These are phyloP conservation scores for Liquidambar formosana DNA, from an alignment of 164 flowering plant genomes.

Conservation along the genomic window DNA sequence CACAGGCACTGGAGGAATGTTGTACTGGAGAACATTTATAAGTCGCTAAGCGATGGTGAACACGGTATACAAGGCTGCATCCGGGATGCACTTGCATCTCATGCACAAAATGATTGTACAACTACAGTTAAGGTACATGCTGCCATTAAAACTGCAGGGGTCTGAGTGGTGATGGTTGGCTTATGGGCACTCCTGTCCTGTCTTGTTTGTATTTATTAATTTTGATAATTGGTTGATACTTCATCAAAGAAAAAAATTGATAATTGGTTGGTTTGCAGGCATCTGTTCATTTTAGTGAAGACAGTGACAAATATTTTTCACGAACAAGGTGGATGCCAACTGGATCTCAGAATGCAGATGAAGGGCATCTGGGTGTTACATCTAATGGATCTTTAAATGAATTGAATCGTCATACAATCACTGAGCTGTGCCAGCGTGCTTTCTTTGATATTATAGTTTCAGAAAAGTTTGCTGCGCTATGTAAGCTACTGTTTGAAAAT, in stretches of 20 bases:
- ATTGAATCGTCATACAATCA: constrained; percentile 9
- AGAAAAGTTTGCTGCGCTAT: constrained; percentile 58
- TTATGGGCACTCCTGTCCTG: not conserved
- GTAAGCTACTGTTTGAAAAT: constrained; percentile 62
- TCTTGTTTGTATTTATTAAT: constrained; percentile 4
- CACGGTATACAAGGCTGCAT: constrained; percentile 44
- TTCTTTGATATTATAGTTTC: constrained; percentile 49
- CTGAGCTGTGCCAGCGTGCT: constrained; percentile 48
- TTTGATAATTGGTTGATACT: too few species aligned
- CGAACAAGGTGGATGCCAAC: constrained; percentile 19
- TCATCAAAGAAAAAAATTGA: too few species aligned
- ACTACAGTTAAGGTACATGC: constrained; percentile 26
- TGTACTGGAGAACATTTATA: constrained; percentile 40
- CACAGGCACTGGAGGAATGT: constrained; percentile 33
- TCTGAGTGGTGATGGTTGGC: not conserved
- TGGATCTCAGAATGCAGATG: constrained; percentile 21
- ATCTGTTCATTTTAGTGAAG: constrained; percentile 15
- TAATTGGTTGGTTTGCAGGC: constrained; percentile 31
- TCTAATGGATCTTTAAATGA: constrained; percentile 28
- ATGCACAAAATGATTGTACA: constrained; percentile 16
- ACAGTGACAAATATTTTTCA: constrained; percentile 11
- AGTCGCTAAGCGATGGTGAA: constrained; percentile 34
- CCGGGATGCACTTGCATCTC: constrained; percentile 35
- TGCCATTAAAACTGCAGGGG: not conserved
- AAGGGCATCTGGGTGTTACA: constrained; percentile 16